Evolutionary conservation across 768 basidiomycete species (phyloP).

Genomic region (Pleurotus djamor): DNA sequence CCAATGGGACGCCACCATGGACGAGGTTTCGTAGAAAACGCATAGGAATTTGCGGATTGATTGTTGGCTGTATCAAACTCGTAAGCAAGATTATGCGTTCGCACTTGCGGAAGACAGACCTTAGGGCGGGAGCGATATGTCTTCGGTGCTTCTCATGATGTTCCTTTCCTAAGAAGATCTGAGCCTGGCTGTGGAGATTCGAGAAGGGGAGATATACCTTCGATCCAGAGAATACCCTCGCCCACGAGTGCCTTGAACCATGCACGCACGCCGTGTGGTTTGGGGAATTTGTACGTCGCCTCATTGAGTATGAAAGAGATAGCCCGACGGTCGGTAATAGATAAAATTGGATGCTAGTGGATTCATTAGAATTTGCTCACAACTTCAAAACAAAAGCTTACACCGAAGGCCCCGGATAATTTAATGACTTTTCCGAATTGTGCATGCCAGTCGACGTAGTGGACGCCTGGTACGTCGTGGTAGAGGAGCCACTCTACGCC

Average conservation of each 20-base stretch:
- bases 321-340: slow-evolving; percentile 52
- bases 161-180: slow-evolving; percentile 38
- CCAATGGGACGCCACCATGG: slow-evolving; percentile 53
- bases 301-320: slow-evolving; percentile 55
- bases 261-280: slow-evolving; percentile 57
- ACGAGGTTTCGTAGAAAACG: slow-evolving; percentile 55
- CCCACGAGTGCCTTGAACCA: slow-evolving; percentile 65
- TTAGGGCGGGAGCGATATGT: slow-evolving; percentile 53
- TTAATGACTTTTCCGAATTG: slow-evolving; percentile 52
- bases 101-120: slow-evolving; percentile 27
- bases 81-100: background rate
- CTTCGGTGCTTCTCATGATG: slow-evolving; percentile 56
- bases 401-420: slow-evolving; percentile 58
- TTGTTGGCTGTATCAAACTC: slow-evolving; percentile 34
- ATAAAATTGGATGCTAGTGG: slow-evolving; percentile 51
- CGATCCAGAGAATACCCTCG: slow-evolving; percentile 64
- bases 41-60: slow-evolving; percentile 49
- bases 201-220: slow-evolving; percentile 35
- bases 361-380: background rate
- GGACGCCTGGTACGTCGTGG: slow-evolving; percentile 46
- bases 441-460: slow-evolving; percentile 51
- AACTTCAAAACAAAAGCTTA: slow-evolving; percentile 20
- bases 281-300: slow-evolving; percentile 56
- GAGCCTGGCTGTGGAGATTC: slow-evolving; percentile 2
- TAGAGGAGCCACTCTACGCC: slow-evolving; percentile 62